Base-by-base conservation (phyloP, 305 asterid genomes). In the Salvia sclarea region DNA sequence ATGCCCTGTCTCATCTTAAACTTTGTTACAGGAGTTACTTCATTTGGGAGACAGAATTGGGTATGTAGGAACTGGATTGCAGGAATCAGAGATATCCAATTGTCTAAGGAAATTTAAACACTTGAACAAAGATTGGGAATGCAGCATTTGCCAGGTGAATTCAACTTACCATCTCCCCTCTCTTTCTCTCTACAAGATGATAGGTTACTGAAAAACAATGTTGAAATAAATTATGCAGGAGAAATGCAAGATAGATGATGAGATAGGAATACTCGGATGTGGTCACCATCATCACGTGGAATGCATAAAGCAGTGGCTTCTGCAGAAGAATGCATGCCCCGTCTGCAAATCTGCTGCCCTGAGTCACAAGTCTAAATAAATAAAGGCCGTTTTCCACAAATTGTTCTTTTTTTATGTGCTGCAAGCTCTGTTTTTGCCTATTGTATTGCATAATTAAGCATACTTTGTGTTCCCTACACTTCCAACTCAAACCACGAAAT, bases 221-320 rank as follows among this genome's bases (percentile, higher is more conserved):
- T 12, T 12, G 20, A 47, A 22, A 12, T 0, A 47, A 22, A 12
- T 0, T 2, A n/a, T 74, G 76, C 83, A 88, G 93, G 96, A 83
- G 48, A 78, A 72, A 70, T 76, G 74, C 37, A 64, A 61, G 21
- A 70, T 59, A 5, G 74, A 52, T 70, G 86, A 75, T 37, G 89
- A 82, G 50, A 64, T 81, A 14, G 83, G 83, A 4, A 67, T 59
- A 52, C 82, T 88, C 48, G 76, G 71, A 22, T 88, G 91, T 50
- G 90, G 88, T 3, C 94, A 88, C 60, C 75, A 78, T 68, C 87
- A 84, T 73, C 96, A 86, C 63, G 56, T 79, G 1, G 77, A 79
- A 17, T 88, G 94, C 82, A 84, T 88, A 69, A 86, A 79, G 79
- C 85, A 84, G 49, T 88, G 96, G 94, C 87, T 86, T 17, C 71